phyloP scores from a whole-genome alignment of 2,329 filamentous ascomycete genomes.

The Thyridium curvatum region DNA sequence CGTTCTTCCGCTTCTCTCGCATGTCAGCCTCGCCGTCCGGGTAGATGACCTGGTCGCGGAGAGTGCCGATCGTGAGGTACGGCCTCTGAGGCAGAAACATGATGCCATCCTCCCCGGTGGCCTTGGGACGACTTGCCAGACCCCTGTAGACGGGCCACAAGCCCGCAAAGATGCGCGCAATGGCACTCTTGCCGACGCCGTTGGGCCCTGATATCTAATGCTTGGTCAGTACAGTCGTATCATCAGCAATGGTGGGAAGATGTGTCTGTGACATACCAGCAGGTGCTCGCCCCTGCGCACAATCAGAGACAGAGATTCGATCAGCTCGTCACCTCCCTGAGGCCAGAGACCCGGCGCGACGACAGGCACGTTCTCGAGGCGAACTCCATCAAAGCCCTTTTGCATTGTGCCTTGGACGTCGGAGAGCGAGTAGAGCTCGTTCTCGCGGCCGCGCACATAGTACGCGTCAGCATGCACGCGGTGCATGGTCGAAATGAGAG shows the following conservation, averaged over 20 bases:
- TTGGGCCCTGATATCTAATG: conserved; percentile 83
- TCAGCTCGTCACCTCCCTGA: conserved; percentile 82
- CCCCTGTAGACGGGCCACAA: conserved; percentile 96
- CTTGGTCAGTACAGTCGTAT: conserved; percentile 4
- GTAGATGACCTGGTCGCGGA: conserved; percentile 96
- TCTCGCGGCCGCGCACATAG: conserved; percentile 58
- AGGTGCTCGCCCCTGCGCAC: conserved; percentile 88
- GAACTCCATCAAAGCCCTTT: conserved; percentile 89
- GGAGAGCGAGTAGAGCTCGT: conserved; percentile 81
- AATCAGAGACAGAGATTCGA: conserved; percentile 83
- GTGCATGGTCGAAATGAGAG: conserved; percentile 88
- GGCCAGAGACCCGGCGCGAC: conserved; percentile 87
- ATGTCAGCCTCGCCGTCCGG: conserved; percentile 93
- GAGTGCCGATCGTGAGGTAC: conserved; percentile 84
- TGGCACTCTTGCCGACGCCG: conserved; percentile 86
- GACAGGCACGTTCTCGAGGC: conserved; percentile 87
- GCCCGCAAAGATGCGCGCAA: conserved; percentile 80
- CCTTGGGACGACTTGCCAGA: conserved; percentile 79
- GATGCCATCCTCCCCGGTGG: conserved; percentile 78
- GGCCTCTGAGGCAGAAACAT: conserved; percentile 97
- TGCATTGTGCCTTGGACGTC: conserved; percentile 93
- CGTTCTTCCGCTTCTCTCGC: conserved; percentile 70
- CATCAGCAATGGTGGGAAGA: neutral
- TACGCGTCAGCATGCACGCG: conserved; percentile 90
- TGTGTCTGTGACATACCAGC: conserved; percentile 39